Conservation (phyloP, 176 grass and related monocot genomes). For the Aegilops sharonensis region DNA sequence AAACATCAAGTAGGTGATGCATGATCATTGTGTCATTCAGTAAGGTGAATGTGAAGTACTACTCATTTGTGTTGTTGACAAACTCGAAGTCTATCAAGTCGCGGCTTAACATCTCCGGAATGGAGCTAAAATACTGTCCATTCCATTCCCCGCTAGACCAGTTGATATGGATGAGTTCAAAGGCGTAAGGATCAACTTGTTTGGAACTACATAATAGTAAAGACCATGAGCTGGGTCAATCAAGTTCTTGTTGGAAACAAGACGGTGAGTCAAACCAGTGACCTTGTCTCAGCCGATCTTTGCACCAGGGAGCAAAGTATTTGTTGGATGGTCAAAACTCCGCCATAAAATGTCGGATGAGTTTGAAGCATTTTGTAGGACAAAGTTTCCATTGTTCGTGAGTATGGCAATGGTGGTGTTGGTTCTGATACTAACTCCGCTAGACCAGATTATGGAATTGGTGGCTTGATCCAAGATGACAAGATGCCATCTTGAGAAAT, state of each 20-base stretch:
- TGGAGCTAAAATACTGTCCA: conserved; percentile 37
- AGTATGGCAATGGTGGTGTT: neutral
- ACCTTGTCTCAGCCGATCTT: conserved; percentile 41
- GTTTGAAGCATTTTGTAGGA: conserved; percentile 7
- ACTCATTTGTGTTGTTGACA: conserved; percentile 15
- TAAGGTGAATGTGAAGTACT: conserved; percentile 31
- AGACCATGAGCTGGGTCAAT: conserved; percentile 32
- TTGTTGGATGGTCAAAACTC: conserved; percentile 45
- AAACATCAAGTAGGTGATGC: conserved; percentile 19
- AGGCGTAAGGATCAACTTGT: neutral
- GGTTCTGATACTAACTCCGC: neutral
- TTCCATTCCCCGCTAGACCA: conserved; percentile 52
- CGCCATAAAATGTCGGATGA: conserved; percentile 18
- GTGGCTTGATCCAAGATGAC: neutral
- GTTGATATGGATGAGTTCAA: conserved; percentile 22
- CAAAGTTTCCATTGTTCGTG: conserved; percentile 21
- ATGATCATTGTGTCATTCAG: conserved; percentile 14
- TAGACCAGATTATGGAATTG: conserved; percentile 5
- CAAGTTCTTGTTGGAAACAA: conserved; percentile 38
- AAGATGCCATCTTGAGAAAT: conserved; percentile 1
- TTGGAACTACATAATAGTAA: conserved; percentile 21
- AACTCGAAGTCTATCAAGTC: conserved; percentile 13
- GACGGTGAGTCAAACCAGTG: conserved; percentile 23
- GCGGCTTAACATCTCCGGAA: neutral
- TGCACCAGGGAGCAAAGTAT: conserved; percentile 33